These are phyloP conservation scores for Pythium biforme DNA, from an alignment of 352 stramenopile species.

Conservation along the genomic window DNA sequence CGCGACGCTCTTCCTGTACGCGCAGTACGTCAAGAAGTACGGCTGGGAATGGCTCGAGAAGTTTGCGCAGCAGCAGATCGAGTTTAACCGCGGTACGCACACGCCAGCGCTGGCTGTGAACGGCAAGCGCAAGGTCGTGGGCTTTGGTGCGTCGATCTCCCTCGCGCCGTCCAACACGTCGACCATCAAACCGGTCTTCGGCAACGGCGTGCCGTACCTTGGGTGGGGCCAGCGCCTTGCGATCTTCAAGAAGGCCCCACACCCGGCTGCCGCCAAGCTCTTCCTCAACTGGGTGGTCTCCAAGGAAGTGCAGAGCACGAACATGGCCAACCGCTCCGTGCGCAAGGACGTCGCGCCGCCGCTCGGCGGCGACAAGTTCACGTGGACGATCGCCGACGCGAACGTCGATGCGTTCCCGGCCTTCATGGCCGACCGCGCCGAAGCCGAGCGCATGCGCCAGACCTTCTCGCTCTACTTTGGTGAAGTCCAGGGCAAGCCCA, in stretches of 20 bases:
- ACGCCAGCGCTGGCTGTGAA: constrained; percentile 28
- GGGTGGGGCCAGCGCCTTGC: constrained; percentile 52
- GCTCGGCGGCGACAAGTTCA: background rate
- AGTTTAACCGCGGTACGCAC: constrained; percentile 38
- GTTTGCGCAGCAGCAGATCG: constrained; percentile 38
- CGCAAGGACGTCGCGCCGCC: constrained; percentile 34
- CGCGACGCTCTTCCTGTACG: constrained; percentile 47
- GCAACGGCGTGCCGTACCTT: constrained; percentile 30
- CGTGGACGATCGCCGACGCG: background rate
- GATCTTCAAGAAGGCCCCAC: constrained; percentile 56
- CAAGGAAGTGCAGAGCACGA: constrained; percentile 33
- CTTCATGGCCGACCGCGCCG: constrained; percentile 55
- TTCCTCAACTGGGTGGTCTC: constrained; percentile 56
- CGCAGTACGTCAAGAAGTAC: constrained; percentile 47
- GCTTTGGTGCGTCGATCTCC: constrained; percentile 5
- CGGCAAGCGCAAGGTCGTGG: constrained; percentile 35
- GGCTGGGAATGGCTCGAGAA: constrained; percentile 51
- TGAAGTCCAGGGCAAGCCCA: constrained; percentile 46
- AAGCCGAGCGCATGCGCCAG: constrained; percentile 35
- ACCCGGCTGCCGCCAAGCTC: constrained; percentile 51
- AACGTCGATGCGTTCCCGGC: constrained; percentile 27
- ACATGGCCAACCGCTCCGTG: constrained; percentile 26
- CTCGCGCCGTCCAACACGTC: background rate
- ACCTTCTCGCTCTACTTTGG: constrained; percentile 60
- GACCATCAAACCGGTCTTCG: background rate